These are phyloP conservation scores for Penicillium sp. DNA, from an alignment of 2,329 filamentous ascomycete species.

Conservation along the genomic window DNA sequence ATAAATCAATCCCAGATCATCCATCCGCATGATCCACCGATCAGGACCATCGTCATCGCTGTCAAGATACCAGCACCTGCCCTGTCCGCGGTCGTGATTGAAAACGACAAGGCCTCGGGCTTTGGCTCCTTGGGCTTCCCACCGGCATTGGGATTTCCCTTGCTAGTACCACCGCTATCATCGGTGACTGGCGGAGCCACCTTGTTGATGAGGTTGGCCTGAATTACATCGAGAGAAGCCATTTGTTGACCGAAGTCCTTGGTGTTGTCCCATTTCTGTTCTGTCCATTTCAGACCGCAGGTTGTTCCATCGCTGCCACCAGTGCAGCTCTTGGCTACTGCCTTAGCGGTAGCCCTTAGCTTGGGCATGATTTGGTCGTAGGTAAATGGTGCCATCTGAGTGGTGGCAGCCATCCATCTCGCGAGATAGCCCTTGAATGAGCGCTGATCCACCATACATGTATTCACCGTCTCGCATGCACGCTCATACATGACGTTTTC, in stretches of 20 bases:
- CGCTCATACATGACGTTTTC: constrained; percentile 56
- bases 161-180: constrained; percentile 32
- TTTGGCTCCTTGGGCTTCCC: constrained; percentile 11
- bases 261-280: constrained; percentile 35
- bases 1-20: constrained; percentile 31
- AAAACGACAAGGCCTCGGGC: constrained; percentile 13
- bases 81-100: constrained; percentile 36
- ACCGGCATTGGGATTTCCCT: constrained; percentile 32
- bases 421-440: constrained; percentile 66
- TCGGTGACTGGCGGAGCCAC: constrained; percentile 33
- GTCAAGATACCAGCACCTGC: constrained; percentile 47
- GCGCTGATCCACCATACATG: constrained; percentile 62
- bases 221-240: constrained; percentile 37
- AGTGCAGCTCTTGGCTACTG: constrained; percentile 55
- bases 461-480: constrained; percentile 55
- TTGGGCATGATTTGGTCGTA: constrained; percentile 50
- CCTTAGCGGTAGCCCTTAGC: constrained; percentile 53
- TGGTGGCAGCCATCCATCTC: constrained; percentile 58
- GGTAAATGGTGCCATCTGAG: constrained; percentile 59
- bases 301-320: constrained; percentile 42
- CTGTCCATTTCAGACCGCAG: constrained; percentile 45
- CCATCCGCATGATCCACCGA: constrained; percentile 40
- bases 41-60: constrained; percentile 31
- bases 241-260: constrained; percentile 43
- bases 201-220: constrained; percentile 31